Conservation (phyloP, 352 stramenopile genomes). For the Pythium volutum region DNA sequence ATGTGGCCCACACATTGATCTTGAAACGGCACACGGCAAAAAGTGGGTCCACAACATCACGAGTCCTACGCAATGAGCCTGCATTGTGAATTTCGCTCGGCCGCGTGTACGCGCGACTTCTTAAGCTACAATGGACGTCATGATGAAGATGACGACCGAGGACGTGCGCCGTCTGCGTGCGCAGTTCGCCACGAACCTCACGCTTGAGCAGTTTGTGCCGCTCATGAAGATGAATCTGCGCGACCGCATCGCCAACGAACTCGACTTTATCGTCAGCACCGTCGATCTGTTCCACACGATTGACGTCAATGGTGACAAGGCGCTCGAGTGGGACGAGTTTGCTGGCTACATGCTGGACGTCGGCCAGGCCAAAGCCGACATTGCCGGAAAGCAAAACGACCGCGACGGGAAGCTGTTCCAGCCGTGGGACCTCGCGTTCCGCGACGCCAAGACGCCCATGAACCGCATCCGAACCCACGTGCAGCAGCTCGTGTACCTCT, state of each 20-base stretch:
- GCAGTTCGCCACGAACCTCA: constrained; percentile 50
- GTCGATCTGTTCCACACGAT: constrained; percentile 90
- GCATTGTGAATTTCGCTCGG: neutral
- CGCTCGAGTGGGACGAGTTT: constrained; percentile 91
- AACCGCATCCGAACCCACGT: constrained; percentile 43
- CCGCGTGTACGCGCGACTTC: too few species aligned
- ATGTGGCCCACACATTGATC: constrained; percentile 19
- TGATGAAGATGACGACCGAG: constrained; percentile 85
- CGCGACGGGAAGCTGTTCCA: constrained; percentile 33
- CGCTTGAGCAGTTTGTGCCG: constrained; percentile 62
- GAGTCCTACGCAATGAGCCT: neutral
- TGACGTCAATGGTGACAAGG: constrained; percentile 86
- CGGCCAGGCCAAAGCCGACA: constrained; percentile 54
- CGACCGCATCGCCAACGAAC: constrained; percentile 44
- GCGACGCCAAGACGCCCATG: constrained; percentile 49
- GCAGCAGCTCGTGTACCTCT: constrained; percentile 48
- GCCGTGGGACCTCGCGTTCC: constrained; percentile 31
- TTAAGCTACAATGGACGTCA: constrained; percentile 60
- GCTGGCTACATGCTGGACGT: constrained; percentile 83
- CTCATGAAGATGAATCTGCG: constrained; percentile 70
- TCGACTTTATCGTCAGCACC: constrained; percentile 81
- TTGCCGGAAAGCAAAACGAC: constrained; percentile 7
- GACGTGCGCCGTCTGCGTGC: constrained; percentile 58
- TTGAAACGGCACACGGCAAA: constrained; percentile 20
- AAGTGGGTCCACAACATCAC: neutral